Percentiles rank a stretch among this genome's conserved stretches.
phyloP scores from a whole-genome alignment of 1,139 yeast species.

The Torulaspora globosa region DNA sequence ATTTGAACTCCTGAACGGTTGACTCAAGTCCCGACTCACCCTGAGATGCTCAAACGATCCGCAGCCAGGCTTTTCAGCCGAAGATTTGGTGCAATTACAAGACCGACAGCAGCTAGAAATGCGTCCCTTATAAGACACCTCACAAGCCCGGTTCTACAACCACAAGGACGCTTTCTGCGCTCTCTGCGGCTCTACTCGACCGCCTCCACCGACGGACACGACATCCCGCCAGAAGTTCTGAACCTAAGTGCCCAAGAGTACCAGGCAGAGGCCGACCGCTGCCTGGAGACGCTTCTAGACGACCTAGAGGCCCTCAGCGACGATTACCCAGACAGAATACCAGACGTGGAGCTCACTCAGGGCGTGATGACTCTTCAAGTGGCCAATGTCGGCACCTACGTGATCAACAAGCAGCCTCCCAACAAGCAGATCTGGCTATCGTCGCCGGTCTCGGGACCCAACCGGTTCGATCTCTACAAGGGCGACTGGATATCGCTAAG shows the following conservation, averaged over 20 bases:
- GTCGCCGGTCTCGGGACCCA: constrained; percentile 91
- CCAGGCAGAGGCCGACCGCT: constrained; percentile 54
- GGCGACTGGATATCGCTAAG: constrained; percentile 62
- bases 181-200: constrained; percentile 1
- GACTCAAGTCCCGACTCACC: not conserved
- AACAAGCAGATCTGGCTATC: constrained; percentile 91
- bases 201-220: constrained; percentile 47
- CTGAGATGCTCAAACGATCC: not conserved
- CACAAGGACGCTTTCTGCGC: not conserved
- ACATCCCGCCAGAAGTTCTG: constrained; percentile 49
- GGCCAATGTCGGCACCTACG: constrained; percentile 73
- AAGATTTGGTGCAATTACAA: not conserved
- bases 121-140: not conserved
- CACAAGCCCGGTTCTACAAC: not conserved
- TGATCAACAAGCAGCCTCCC: constrained; percentile 90
- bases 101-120: not conserved
- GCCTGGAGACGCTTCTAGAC: constrained; percentile 61
- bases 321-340: constrained; percentile 46
- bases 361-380: constrained; percentile 74
- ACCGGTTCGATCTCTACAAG: constrained; percentile 56
- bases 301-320: constrained; percentile 63
- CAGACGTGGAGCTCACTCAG: constrained; percentile 73
- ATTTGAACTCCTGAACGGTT: not conserved
- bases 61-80: not conserved
- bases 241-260: constrained; percentile 48